Percentiles rank a stretch among this genome's conserved stretches.
Evolutionary conservation across 2,329 filamentous ascomycete species (phyloP).

Genomic region (Pseudocercospora eumusae): DNA sequence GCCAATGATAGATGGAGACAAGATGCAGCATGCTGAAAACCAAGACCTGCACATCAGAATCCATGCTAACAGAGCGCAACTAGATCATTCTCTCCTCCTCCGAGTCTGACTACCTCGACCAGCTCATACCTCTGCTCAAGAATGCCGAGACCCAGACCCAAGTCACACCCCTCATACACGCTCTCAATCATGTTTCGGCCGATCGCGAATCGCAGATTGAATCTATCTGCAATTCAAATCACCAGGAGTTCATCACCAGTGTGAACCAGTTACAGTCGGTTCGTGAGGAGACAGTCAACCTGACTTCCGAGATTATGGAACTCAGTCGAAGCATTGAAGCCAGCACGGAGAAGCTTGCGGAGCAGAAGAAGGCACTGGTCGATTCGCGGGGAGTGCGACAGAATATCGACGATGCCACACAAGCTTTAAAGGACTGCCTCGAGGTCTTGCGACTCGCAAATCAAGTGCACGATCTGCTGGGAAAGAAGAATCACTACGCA

Average conservation of each 20-base stretch:
- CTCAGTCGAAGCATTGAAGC: constrained; percentile 93
- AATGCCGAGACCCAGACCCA: constrained; percentile 76
- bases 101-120: constrained; percentile 91
- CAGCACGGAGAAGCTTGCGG: constrained; percentile 89
- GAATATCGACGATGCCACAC: constrained; percentile 90
- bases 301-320: constrained; percentile 88
- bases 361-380: constrained; percentile 91
- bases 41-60: background rate
- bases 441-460: constrained; percentile 92
- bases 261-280: constrained; percentile 93
- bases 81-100: constrained; percentile 92
- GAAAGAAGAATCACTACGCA: constrained; percentile 92
- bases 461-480: constrained; percentile 86
- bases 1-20: constrained; percentile 7
- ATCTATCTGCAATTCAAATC: constrained; percentile 88
- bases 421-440: constrained; percentile 85
- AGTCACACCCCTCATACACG: constrained; percentile 68
- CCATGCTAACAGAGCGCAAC: constrained; percentile 24
- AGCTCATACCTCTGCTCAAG: constrained; percentile 89
- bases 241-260: constrained; percentile 92
- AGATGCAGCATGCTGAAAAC: background rate
- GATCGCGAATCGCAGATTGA: constrained; percentile 92
- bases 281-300: constrained; percentile 80
- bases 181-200: constrained; percentile 76
- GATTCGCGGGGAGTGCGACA: constrained; percentile 89